Conservation (phyloP, 1,139 yeast genomes). For the Geotrichum citri-aurantii region DNA sequence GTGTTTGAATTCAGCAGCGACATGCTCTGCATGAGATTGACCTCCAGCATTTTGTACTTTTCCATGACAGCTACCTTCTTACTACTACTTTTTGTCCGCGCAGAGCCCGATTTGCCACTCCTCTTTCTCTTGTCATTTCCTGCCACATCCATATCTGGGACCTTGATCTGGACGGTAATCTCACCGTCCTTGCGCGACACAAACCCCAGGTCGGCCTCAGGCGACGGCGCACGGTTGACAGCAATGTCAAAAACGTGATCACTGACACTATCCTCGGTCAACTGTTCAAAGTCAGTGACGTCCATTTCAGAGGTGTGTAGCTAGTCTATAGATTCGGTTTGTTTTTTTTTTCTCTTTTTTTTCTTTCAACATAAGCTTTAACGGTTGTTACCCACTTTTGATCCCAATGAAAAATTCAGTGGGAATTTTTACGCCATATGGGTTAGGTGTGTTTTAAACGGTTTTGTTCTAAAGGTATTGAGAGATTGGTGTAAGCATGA, state of each 20-base stretch:
- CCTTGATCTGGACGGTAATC: conserved; percentile 6
- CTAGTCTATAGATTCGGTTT: no score
- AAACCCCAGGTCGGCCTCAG: conserved; percentile 12
- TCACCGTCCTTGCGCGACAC: conserved; percentile 13
- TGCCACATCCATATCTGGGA: conserved; percentile 1
- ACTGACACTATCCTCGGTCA: conserved; percentile 6
- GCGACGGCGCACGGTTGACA: conserved; percentile 13
- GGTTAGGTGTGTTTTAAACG: neutral
- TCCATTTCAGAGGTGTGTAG: conserved; percentile 5
- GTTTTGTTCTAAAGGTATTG: no score
- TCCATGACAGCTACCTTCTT: neutral
- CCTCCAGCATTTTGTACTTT: neutral
- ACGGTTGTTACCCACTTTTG: neutral
- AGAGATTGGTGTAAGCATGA: no score
- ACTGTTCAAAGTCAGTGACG: conserved; percentile 3
- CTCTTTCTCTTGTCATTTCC: neutral
- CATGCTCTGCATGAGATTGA: conserved; percentile 34
- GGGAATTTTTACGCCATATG: no score
- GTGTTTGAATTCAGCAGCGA: conserved; percentile 37
- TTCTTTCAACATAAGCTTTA: no score
- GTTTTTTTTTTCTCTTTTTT: no score
- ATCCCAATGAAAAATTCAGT: neutral
- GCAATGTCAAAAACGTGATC: conserved; percentile 16
- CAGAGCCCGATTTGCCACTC: neutral
- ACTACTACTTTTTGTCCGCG: neutral